Conservation (phyloP, 768 basidiomycete genomes). For the Lentinula aciculospora region DNA sequence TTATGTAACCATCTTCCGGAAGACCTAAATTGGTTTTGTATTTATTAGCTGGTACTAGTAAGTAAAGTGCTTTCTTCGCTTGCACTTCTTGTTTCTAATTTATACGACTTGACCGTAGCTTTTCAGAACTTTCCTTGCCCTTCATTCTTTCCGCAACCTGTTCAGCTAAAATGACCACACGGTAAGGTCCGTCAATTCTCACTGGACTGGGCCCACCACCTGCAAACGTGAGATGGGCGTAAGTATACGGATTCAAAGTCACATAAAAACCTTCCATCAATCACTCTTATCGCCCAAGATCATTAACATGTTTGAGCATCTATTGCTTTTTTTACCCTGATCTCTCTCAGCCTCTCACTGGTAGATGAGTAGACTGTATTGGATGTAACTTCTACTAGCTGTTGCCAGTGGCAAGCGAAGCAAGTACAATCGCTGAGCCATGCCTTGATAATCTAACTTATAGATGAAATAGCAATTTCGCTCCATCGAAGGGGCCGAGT, state of each 20-base stretch:
- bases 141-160: neutral
- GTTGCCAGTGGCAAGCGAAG: neutral
- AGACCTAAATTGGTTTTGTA: slow-evolving; percentile 1
- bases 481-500: slow-evolving; percentile 1
- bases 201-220: neutral
- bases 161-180: neutral
- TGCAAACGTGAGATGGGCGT: slow-evolving; percentile 7
- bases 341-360: slow-evolving; percentile 5
- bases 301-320: slow-evolving; percentile 10
- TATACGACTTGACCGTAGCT: neutral
- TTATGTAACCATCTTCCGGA: slow-evolving; percentile 37
- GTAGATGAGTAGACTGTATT: neutral
- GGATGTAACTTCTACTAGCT: neutral
- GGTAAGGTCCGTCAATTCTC: neutral
- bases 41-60: neutral
- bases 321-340: slow-evolving; percentile 9
- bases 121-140: neutral
- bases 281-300: slow-evolving; percentile 45
- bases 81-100: neutral
- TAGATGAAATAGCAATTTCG: neutral
- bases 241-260: slow-evolving; percentile 7
- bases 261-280: slow-evolving; percentile 37
- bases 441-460: neutral
- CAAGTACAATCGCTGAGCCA: neutral
- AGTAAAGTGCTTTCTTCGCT: neutral